phyloP scores from a whole-genome alignment of 768 basidiomycete genomes.

The Boletus eberwhitei region DNA sequence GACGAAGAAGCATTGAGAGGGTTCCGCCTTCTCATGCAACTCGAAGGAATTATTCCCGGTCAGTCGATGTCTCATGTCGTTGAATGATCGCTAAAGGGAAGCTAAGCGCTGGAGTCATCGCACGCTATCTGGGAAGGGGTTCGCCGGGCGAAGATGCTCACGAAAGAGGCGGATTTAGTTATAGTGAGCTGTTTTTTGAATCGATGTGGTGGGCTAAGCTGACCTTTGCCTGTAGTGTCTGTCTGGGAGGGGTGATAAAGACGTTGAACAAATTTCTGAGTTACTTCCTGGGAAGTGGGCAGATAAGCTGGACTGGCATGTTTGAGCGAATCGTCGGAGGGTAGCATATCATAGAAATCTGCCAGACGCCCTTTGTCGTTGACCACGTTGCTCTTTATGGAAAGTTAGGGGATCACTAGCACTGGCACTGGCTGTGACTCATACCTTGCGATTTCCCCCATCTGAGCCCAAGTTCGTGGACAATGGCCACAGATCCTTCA shows the following conservation, averaged over 20 bases:
- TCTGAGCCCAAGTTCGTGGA: not conserved
- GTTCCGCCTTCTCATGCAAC: conserved; percentile 87
- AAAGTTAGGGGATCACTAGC: conserved; percentile 4
- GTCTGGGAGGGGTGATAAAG: conserved; percentile 95
- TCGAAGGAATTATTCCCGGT: conserved; percentile 98
- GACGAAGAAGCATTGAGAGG: conserved; percentile 93
- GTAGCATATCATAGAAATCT: no score
- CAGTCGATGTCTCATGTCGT: conserved; percentile 17
- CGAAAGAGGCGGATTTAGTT: conserved; percentile 84
- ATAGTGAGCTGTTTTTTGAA: conserved; percentile 56
- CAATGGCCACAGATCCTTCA: conserved; percentile 43
- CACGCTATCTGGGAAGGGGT: conserved; percentile 96
- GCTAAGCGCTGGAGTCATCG: conserved; percentile 83
- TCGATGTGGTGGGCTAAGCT: conserved; percentile 5
- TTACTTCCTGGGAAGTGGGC: conserved; percentile 93
- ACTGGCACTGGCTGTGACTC: conserved; percentile 14
- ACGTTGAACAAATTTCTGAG: conserved; percentile 95
- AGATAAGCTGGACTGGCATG: conserved; percentile 89
- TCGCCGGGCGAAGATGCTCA: conserved; percentile 75
- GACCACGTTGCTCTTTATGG: conserved; percentile 14
- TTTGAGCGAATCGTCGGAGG: conserved; percentile 32
- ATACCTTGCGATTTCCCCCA: not conserved
- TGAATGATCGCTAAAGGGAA: conserved; percentile 4
- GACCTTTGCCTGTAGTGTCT: conserved; percentile 56
- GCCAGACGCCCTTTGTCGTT: no score